A percentile compares a stretch with the other conserved stretches of the same genome.
These are phyloP conservation scores for Colletotrichum graminicola DNA, from an alignment of 2,329 filamentous ascomycete genomes.

Conservation along the genomic window DNA sequence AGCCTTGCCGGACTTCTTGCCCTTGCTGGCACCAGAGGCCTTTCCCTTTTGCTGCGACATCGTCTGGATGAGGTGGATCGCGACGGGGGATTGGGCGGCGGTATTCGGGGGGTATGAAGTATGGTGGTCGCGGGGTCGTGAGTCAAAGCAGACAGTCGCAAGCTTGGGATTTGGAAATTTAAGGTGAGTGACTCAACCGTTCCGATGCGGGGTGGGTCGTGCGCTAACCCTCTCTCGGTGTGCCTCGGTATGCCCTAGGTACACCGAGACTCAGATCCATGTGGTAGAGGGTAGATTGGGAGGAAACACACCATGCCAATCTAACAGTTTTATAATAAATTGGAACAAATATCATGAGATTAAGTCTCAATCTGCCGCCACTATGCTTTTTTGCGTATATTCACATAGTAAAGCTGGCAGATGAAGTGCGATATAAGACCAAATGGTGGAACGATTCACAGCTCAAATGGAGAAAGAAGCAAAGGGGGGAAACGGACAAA, in stretches of 20 bases:
- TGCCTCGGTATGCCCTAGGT: not conserved
- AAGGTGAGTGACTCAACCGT: conserved; percentile 42
- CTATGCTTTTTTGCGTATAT: not conserved
- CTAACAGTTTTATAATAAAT: not conserved
- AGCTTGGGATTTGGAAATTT: conserved; percentile 37
- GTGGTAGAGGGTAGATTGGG: not conserved
- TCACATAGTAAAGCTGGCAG: not conserved
- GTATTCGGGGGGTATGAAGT: conserved; percentile 12
- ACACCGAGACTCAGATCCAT: conserved; percentile 4
- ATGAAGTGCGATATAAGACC: not conserved
- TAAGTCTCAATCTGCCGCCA: accelerated
- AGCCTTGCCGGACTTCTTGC: conserved; percentile 65
- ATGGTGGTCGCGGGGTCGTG: conserved; percentile 27
- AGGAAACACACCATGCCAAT: not conserved
- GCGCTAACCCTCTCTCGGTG: conserved; percentile 25
- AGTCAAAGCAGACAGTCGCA: conserved; percentile 27
- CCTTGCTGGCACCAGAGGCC: conserved; percentile 56
- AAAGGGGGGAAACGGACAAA: not conserved
- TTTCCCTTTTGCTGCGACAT: conserved; percentile 63
- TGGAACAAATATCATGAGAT: accelerated
- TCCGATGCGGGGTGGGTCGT: conserved; percentile 32
- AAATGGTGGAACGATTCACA: not conserved
- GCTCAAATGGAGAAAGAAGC: not conserved
- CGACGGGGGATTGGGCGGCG: conserved; percentile 19
- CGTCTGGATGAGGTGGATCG: conserved; percentile 32